These are phyloP conservation scores for Prunus mongolica DNA, from an alignment of 306 rosid species.

Conservation along the genomic window DNA sequence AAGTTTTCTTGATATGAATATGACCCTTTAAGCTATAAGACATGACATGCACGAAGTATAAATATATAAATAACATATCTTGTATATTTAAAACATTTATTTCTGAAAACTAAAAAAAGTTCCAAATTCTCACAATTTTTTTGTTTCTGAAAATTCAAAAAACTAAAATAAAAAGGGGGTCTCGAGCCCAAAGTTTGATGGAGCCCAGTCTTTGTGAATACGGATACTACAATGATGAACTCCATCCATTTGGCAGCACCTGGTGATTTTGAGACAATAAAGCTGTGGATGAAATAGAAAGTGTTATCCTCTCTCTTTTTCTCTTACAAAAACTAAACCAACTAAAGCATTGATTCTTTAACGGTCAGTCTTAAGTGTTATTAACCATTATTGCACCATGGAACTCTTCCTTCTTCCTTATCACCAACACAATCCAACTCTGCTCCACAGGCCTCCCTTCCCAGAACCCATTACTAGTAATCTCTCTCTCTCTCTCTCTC, in stretches of 20 bases:
- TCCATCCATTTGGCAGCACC: neutral
- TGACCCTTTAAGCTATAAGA: too few species aligned
- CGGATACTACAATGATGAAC: neutral
- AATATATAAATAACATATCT: too few species aligned
- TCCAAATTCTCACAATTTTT: too few species aligned
- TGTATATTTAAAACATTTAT: too few species aligned
- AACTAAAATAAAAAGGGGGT: too few species aligned
- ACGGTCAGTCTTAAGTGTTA: conserved; percentile 19
- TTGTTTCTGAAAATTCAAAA: too few species aligned
- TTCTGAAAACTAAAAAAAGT: neutral
- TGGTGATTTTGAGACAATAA: conserved; percentile 3
- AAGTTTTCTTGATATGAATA: too few species aligned
- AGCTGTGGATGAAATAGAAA: conserved; percentile 61
- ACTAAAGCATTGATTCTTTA: conserved; percentile 7
- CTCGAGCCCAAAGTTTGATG: neutral
- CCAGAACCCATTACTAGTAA: conserved; percentile 46
- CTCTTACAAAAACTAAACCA: conserved; percentile 9
- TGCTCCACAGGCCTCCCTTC: conserved; percentile 45
- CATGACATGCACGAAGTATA: too few species aligned
- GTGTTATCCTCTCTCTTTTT: conserved; percentile 43
- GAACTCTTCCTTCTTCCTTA: conserved; percentile 51
- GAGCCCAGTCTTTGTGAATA: neutral
- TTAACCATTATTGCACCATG: conserved; percentile 22
- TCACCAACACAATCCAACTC: conserved; percentile 36
- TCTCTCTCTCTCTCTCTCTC: conserved; percentile 19